A percentile compares a stretch with the other conserved stretches of the same genome.
phyloP scores from a whole-genome alignment of 2,329 filamentous ascomycete species.

The Alternaria longipes region DNA sequence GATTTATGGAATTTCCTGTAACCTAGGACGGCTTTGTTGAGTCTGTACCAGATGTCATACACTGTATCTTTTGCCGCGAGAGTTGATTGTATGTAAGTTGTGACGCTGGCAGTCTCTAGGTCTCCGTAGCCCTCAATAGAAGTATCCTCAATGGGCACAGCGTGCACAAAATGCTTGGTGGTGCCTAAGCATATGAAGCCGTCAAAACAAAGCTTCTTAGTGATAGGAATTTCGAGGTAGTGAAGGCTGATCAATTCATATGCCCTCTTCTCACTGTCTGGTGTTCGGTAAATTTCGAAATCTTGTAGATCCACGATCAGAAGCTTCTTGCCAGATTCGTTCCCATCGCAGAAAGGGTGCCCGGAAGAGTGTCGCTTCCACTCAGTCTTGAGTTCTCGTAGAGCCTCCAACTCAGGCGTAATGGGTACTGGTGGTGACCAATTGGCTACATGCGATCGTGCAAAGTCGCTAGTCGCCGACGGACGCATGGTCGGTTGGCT shows the following conservation, averaged over 20 bases:
- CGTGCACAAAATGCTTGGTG: conserved; percentile 61
- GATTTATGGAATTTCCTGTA: conserved; percentile 70
- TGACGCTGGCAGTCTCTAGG: conserved; percentile 56
- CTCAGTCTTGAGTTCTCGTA: conserved; percentile 16
- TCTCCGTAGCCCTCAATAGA: conserved; percentile 74
- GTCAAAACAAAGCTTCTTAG: conserved; percentile 35
- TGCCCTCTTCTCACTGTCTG: not conserved
- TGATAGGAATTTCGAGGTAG: conserved; percentile 16
- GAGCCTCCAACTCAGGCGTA: conserved; percentile 17
- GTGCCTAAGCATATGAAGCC: conserved; percentile 57
- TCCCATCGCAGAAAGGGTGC: rapidly evolving
- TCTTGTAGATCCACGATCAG: conserved; percentile 30
- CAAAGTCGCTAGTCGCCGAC: conserved; percentile 10
- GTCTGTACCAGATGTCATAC: conserved; percentile 69
- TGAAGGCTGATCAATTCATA: conserved; percentile 25
- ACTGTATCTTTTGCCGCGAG: conserved; percentile 26
- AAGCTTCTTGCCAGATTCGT: not conserved
- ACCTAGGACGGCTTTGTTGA: conserved; percentile 64
- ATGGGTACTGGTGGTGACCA: conserved; percentile 18
- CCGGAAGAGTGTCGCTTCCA: conserved; percentile 10
- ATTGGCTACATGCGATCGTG: conserved; percentile 22
- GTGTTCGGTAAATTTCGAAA: conserved; percentile 37
- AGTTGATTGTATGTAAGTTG: conserved; percentile 72
- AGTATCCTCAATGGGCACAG: conserved; percentile 65
- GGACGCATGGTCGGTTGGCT: not conserved